A percentile compares a stretch with the other conserved stretches of the same genome.
These are phyloP conservation scores for Acer saccharum DNA, from an alignment of 345 rosid genomes.

Conservation along the genomic window DNA sequence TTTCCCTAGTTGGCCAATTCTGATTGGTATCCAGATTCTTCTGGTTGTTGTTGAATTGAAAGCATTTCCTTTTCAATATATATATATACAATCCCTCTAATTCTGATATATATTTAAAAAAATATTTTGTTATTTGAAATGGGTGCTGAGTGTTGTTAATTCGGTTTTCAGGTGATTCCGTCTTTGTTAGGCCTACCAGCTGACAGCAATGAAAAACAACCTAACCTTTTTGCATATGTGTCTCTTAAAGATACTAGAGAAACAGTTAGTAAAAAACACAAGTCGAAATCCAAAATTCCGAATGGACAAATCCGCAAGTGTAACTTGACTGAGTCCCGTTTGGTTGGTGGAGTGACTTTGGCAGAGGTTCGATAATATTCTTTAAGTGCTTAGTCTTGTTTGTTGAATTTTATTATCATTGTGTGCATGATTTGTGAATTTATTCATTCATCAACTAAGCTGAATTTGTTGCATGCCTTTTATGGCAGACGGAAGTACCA, in stretches of 20 bases:
- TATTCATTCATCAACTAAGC: neutral
- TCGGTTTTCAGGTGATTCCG: slow-evolving; percentile 72
- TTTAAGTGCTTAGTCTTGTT: no score
- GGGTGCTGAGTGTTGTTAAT: slow-evolving; percentile 14
- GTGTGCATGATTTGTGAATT: neutral
- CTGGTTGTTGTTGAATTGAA: no score
- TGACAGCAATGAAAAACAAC: slow-evolving; percentile 23
- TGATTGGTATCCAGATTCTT: no score
- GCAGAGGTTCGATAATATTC: slow-evolving; percentile 53
- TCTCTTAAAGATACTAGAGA: slow-evolving; percentile 51
- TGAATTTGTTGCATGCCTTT: neutral
- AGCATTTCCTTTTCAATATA: no score
- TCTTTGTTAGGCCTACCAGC: slow-evolving; percentile 34
- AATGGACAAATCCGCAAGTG: slow-evolving; percentile 67
- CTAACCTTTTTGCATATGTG: slow-evolving; percentile 65
- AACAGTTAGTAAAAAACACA: neutral
- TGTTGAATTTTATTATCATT: neutral
- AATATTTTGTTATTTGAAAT: neutral
- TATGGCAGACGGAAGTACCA: slow-evolving; percentile 62
- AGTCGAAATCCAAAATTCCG: neutral
- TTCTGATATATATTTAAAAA: no score
- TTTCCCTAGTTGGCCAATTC: no score
- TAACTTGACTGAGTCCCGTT: slow-evolving; percentile 63
- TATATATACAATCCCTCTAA: no score
- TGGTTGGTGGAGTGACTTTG: slow-evolving; percentile 62